Percentiles rank a stretch among this genome's conserved stretches.
Conservation (phyloP, 345 rosid species). For the Luvunga scandens region DNA sequence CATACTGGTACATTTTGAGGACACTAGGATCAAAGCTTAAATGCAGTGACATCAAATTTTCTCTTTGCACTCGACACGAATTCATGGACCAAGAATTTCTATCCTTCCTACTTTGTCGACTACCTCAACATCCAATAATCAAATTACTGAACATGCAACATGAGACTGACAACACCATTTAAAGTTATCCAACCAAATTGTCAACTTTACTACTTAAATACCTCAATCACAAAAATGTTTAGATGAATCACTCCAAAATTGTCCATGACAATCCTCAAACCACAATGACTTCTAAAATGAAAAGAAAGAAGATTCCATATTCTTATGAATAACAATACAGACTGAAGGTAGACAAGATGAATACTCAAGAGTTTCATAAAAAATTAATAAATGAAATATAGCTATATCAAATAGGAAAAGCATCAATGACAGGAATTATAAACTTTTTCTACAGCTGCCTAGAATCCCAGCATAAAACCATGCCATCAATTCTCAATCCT, state of each 20-base stretch:
- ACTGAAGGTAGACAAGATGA: background rate
- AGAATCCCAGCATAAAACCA: background rate
- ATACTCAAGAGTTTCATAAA: background rate
- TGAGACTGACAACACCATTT: background rate
- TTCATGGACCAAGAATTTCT: background rate
- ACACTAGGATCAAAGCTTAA: background rate
- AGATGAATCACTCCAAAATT: background rate
- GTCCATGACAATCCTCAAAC: background rate
- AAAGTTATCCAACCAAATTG: background rate
- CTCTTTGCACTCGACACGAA: background rate
- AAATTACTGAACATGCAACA: background rate
- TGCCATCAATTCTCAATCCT: background rate
- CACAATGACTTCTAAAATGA: background rate
- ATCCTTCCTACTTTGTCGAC: background rate
- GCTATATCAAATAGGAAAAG: background rate
- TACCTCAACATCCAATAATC: background rate
- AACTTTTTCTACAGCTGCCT: background rate
- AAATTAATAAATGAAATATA: background rate
- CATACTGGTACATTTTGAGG: background rate
- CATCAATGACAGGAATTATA: background rate
- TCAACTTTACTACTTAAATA: background rate
- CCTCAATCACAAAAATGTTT: background rate
- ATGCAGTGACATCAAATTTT: background rate
- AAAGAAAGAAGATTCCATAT: background rate
- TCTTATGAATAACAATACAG: background rate